Conservation (phyloP, 2,329 filamentous ascomycete genomes). For the Chaetomiaceae sp. region DNA sequence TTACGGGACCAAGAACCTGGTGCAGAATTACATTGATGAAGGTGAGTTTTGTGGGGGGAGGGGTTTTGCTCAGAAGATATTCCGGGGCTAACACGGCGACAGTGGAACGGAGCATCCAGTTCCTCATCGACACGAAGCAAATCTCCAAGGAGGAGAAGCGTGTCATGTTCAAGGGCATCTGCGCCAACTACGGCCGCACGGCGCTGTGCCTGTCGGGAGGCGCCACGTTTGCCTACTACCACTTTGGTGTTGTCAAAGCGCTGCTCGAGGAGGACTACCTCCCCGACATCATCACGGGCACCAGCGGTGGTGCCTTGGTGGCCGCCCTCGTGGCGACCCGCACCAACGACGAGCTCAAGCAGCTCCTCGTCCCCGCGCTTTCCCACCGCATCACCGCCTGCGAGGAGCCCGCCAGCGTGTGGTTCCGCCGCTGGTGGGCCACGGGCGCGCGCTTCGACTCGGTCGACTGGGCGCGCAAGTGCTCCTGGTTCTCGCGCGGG, state of each 20-base stretch:
- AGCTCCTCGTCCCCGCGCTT: constrained; percentile 80
- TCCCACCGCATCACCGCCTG: constrained; percentile 81
- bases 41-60: constrained; percentile 37
- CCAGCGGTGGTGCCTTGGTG: constrained; percentile 86
- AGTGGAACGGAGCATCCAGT: constrained; percentile 62
- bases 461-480: constrained; percentile 80
- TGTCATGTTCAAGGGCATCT: constrained; percentile 77
- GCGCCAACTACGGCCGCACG: constrained; percentile 87
- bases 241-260: constrained; percentile 88
- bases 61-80: neutral
- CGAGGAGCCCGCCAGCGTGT: constrained; percentile 68
- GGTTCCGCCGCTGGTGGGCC: constrained; percentile 80
- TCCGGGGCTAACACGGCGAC: constrained; percentile 4
- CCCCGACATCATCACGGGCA: constrained; percentile 93
- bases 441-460: constrained; percentile 94
- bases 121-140: constrained; percentile 63
- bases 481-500: constrained; percentile 85
- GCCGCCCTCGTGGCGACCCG: constrained; percentile 82
- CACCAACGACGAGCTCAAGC: constrained; percentile 84
- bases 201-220: constrained; percentile 91
- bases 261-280: constrained; percentile 79
- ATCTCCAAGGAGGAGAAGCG: constrained; percentile 71
- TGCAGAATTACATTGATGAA: constrained; percentile 87
- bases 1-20: constrained; percentile 91
- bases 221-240: constrained; percentile 93